phyloP scores from a whole-genome alignment of 2,329 filamentous ascomycete genomes.

The Aspergillus tanneri region DNA sequence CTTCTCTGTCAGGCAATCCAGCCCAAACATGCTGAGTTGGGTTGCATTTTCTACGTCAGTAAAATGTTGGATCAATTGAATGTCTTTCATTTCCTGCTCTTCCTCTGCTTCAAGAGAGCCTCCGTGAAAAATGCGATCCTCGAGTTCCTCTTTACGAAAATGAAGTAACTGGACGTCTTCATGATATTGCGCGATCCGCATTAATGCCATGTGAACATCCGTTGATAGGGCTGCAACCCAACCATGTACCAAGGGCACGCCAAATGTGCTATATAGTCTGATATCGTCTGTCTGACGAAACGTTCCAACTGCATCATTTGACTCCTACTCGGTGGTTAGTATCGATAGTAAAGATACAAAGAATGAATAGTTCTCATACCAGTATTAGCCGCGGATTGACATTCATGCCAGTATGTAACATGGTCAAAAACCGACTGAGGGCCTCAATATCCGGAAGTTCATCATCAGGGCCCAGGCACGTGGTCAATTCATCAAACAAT shows the following conservation, averaged over 20 bases:
- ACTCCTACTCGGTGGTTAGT: conserved; percentile 34
- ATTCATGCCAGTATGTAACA: conserved; percentile 94
- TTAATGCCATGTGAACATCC: conserved; percentile 66
- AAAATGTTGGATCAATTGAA: conserved; percentile 79
- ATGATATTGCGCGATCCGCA: conserved; percentile 75
- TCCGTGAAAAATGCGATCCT: conserved; percentile 67
- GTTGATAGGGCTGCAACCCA: conserved; percentile 75
- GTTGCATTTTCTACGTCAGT: conserved; percentile 72
- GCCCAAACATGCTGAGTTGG: conserved; percentile 78
- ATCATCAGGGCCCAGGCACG: conserved; percentile 65
- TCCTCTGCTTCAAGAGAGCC: conserved; percentile 67
- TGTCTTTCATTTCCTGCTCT: conserved; percentile 77
- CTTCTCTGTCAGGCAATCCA: conserved; percentile 69
- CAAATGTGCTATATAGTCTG: conserved; percentile 86
- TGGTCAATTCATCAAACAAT: conserved; percentile 91
- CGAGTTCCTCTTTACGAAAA: conserved; percentile 84
- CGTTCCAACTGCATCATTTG: conserved; percentile 56
- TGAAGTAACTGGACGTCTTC: conserved; percentile 89
- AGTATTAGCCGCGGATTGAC: conserved; percentile 88
- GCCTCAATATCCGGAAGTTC: conserved; percentile 82
- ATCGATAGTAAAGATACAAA: conserved; percentile 35
- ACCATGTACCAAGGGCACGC: conserved; percentile 84
- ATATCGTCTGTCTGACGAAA: conserved; percentile 89
- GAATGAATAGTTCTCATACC: conserved; percentile 26
- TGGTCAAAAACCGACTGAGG: conserved; percentile 81